phyloP scores from a whole-genome alignment of 2,329 filamentous ascomycete genomes.

The Diaporthe capsici region DNA sequence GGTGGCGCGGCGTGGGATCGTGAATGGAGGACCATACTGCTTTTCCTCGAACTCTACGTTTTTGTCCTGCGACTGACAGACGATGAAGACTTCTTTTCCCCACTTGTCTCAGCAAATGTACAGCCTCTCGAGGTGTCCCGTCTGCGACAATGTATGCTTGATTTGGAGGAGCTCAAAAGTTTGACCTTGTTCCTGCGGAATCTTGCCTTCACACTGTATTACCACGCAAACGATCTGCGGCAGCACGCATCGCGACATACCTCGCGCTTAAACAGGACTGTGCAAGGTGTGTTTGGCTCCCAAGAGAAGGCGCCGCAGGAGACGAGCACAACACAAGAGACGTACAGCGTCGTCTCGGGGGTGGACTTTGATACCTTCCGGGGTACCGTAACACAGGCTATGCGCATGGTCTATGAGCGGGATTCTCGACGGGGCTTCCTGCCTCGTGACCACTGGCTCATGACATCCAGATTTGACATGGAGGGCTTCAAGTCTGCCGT shows the following conservation, averaged over 20 bases:
- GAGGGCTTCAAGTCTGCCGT: slow-evolving; percentile 88
- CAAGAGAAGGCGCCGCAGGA: slow-evolving; percentile 1
- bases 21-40: slow-evolving; percentile 90
- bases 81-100: slow-evolving; percentile 92
- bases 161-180: slow-evolving; percentile 77
- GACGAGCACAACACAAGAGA: slow-evolving; percentile 43
- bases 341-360: slow-evolving; percentile 68
- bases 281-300: slow-evolving; percentile 33
- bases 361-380: slow-evolving; percentile 85
- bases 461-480: slow-evolving; percentile 91
- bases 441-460: slow-evolving; percentile 90
- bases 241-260: slow-evolving; percentile 9
- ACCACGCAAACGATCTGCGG: slow-evolving; percentile 77
- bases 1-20: slow-evolving; percentile 60
- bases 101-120: slow-evolving; percentile 57
- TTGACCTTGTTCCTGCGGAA: slow-evolving; percentile 92
- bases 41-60: slow-evolving; percentile 95
- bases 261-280: slow-evolving; percentile 45
- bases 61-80: slow-evolving; percentile 95
- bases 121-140: slow-evolving; percentile 60
- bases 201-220: slow-evolving; percentile 89
- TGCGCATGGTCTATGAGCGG: slow-evolving; percentile 92
- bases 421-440: slow-evolving; percentile 91
- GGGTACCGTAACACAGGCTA: slow-evolving; percentile 81
- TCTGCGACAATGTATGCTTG: slow-evolving; percentile 76